Conservation (phyloP, 2,329 filamentous ascomycete species). For the Colletotrichum filicis region DNA sequence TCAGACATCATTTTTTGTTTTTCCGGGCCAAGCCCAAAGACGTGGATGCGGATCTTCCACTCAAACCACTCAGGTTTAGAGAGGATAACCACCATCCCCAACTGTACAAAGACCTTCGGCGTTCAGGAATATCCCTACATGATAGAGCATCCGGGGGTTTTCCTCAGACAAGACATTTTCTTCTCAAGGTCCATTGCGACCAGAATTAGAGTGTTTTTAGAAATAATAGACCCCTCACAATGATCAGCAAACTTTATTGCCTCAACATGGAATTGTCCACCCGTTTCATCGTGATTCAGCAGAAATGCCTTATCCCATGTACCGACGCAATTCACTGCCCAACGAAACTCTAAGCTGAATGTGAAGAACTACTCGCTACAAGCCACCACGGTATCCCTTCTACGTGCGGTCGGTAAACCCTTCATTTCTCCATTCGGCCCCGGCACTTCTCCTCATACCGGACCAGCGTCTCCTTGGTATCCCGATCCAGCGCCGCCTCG, state of each 20-base stretch:
- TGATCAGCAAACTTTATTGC: slow-evolving; percentile 9
- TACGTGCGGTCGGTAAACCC: too few species aligned
- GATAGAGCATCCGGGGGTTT: slow-evolving; percentile 23
- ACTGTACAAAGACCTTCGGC: slow-evolving; percentile 24
- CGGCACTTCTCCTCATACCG: slow-evolving; percentile 56
- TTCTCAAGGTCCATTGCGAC: background rate
- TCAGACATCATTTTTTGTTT: background rate
- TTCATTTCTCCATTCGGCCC: slow-evolving; percentile 39
- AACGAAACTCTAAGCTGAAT: too few species aligned
- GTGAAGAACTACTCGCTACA: too few species aligned
- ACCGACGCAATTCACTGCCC: too few species aligned
- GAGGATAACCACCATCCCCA: background rate
- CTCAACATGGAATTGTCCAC: background rate
- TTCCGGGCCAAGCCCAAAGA: background rate
- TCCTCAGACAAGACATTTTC: background rate
- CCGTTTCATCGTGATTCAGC: background rate
- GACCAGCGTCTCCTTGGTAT: slow-evolving; percentile 52
- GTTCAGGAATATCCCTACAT: slow-evolving; percentile 29
- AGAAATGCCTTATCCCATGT: background rate
- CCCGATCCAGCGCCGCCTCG: slow-evolving; percentile 52
- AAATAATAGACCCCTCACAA: slow-evolving; percentile 23
- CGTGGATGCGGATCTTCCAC: background rate
- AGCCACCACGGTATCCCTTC: too few species aligned
- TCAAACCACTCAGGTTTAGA: background rate
- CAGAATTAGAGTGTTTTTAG: slow-evolving; percentile 12